A percentile compares a stretch with the other conserved stretches of the same genome.
phyloP scores from a whole-genome alignment of 805 yeast genomes.

The Yarrowia sp. region DNA sequence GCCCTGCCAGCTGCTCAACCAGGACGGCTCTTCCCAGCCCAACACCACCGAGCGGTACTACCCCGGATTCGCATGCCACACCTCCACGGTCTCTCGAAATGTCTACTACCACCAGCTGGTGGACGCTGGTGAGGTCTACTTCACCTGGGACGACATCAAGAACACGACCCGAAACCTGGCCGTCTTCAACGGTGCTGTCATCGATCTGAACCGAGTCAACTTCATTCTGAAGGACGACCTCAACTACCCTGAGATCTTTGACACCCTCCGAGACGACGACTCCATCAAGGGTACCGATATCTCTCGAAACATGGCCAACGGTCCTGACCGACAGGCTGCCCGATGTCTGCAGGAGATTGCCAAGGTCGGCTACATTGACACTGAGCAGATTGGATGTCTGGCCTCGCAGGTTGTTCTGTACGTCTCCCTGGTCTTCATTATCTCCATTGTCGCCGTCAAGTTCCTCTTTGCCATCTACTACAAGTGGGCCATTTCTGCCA shows the following conservation, averaged over 20 bases:
- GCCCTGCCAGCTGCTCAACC: constrained; percentile 75
- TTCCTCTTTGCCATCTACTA: constrained; percentile 85
- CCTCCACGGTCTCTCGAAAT: constrained; percentile 64
- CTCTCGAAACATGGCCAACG: constrained; percentile 65
- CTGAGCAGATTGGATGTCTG: constrained; percentile 89
- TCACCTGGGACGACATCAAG: constrained; percentile 83
- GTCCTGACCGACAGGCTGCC: constrained; percentile 68
- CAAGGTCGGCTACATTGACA: constrained; percentile 86
- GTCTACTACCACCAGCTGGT: constrained; percentile 54
- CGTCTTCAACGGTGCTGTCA: constrained; percentile 84
- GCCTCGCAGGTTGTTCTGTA: constrained; percentile 82
- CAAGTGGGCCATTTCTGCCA: constrained; percentile 75
- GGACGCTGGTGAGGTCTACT: constrained; percentile 58
- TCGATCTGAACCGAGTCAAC: constrained; percentile 72
- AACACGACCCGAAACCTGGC: constrained; percentile 71
- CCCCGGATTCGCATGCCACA: constrained; percentile 89
- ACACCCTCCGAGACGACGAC: constrained; percentile 54
- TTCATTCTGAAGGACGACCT: constrained; percentile 74
- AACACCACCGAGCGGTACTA: constrained; percentile 65
- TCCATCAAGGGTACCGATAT: constrained; percentile 75
- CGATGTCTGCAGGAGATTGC: constrained; percentile 81
- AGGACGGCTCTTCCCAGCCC: constrained; percentile 69
- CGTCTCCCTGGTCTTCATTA: constrained; percentile 77
- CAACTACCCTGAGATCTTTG: constrained; percentile 69
- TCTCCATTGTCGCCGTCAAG: constrained; percentile 73